A percentile compares a stretch with the other conserved stretches of the same genome.
These are phyloP conservation scores for Cyclospora cayetanensis DNA, from an alignment of 169 alveolate species.

Conservation along the genomic window DNA sequence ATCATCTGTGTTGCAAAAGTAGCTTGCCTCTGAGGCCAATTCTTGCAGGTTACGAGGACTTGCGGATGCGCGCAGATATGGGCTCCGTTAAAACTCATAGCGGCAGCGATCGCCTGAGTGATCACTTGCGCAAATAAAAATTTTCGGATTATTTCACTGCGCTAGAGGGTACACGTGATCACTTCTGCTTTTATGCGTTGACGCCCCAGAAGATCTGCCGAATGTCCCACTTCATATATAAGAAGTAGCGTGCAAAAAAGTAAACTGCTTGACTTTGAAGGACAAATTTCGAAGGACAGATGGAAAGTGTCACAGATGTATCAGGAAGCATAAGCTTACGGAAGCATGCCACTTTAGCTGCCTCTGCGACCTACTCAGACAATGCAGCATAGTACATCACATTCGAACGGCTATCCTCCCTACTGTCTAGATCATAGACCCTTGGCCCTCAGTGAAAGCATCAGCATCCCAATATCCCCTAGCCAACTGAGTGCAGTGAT, in stretches of 20 bases:
- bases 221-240: too few species aligned
- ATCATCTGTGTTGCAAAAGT: too few species aligned
- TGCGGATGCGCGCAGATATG: conserved; percentile 74
- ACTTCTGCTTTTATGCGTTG: too few species aligned
- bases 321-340: too few species aligned
- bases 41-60: conserved; percentile 63
- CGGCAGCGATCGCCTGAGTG: conserved; percentile 63
- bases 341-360: conserved; percentile 44
- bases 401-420: too few species aligned
- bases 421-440: background rate
- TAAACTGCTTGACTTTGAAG: too few species aligned
- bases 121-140: background rate
- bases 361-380: conserved; percentile 3
- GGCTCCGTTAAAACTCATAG: conserved; percentile 67
- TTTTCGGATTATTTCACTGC: background rate
- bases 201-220: too few species aligned
- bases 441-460: background rate
- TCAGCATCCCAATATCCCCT: background rate
- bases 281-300: too few species aligned
- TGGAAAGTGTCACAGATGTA: too few species aligned
- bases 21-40: conserved; percentile 70
- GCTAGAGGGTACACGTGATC: too few species aligned
- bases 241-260: too few species aligned
- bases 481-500: too few species aligned
- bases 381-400: background rate